A percentile compares a stretch with the other conserved stretches of the same genome.
These are phyloP conservation scores for Silene latifolia DNA, from an alignment of 148 eudicot genomes.

Conservation along the genomic window DNA sequence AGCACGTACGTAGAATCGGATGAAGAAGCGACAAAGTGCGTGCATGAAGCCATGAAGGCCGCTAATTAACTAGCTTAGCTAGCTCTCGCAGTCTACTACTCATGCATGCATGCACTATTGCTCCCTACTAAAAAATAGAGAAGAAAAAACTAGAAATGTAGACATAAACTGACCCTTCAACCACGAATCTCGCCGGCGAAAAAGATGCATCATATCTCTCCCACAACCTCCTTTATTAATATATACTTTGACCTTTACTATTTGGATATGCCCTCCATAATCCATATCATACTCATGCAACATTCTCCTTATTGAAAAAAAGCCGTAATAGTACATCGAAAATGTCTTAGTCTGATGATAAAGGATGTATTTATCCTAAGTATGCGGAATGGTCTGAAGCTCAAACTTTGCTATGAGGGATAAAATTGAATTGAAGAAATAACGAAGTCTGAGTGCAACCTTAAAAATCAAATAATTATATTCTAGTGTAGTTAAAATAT, in stretches of 20 bases:
- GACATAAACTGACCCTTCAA: slow-evolving; percentile 23
- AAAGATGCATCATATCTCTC: slow-evolving; percentile 34
- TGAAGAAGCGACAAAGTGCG: slow-evolving; percentile 11
- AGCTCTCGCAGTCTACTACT: neutral
- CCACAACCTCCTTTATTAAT: slow-evolving; percentile 16
- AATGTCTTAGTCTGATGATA: too few species aligned
- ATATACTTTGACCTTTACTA: slow-evolving; percentile 16
- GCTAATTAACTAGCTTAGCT: neutral
- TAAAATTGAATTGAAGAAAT: too few species aligned
- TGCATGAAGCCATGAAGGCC: slow-evolving; percentile 7
- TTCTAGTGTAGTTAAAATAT: too few species aligned
- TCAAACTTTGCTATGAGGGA: too few species aligned
- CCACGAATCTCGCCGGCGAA: slow-evolving; percentile 35
- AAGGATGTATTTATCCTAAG: too few species aligned
- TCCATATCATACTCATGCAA: too few species aligned
- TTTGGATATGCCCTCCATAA: neutral
- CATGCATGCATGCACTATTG: neutral
- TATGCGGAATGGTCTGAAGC: too few species aligned
- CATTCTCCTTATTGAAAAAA: too few species aligned
- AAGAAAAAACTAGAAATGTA: neutral
- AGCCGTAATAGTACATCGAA: too few species aligned
- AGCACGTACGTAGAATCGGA: neutral
- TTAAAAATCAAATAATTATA: too few species aligned
- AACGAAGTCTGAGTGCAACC: too few species aligned
- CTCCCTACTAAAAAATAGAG: neutral